Base-by-base conservation (phyloP, 2,329 filamentous ascomycete species). In the Cercospora sojina region DNA sequence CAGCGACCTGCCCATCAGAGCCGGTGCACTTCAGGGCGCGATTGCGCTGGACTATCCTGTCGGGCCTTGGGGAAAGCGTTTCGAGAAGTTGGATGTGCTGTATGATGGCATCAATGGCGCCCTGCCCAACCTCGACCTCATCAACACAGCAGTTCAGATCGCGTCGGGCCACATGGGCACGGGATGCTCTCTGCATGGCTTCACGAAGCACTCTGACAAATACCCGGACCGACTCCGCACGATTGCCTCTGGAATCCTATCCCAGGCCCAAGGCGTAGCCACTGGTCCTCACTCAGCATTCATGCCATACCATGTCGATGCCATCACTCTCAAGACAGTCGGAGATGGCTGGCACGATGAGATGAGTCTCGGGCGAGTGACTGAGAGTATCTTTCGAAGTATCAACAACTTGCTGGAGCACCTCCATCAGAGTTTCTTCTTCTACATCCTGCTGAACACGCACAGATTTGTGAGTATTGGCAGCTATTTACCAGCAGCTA, bases 391-490 rank as follows among this genome's bases (percentile, higher is more conserved):
- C 3, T 96, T 96, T 78, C 86, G 95, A 74, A 97, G 92, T 77
- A 82, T 99, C 79, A 99, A 99, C 81, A 99, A 99, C 76, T 82
- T 99, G 66, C 86, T 99, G 32, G 95, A 99, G 80, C 93, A 99
- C 77, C 84, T 99, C 68, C 95, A 99, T 77, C 95, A 99, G 81
- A 97, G 93, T 78, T 99, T 99, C 83, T 99, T 99, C 86, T 98
- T 99, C 81, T 99, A 99, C 78, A 83, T 99, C 60, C 85, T 99
- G 53, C 93, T 98, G 87, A 90, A 96, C 72, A 87, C 89, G 31
- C 91, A 95, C 74, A 89, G 93, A 10, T 99, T 99, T 77, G 95
- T 98, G 72, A 98, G 93, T 79, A 99, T 99, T 70, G 95, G 95
- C 16, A 99, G 94, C 1, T 99, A 99, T 76, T 85, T 99, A 3